Conservation (phyloP, 768 basidiomycete genomes). For the Tylopilus rubrobrunneus region DNA sequence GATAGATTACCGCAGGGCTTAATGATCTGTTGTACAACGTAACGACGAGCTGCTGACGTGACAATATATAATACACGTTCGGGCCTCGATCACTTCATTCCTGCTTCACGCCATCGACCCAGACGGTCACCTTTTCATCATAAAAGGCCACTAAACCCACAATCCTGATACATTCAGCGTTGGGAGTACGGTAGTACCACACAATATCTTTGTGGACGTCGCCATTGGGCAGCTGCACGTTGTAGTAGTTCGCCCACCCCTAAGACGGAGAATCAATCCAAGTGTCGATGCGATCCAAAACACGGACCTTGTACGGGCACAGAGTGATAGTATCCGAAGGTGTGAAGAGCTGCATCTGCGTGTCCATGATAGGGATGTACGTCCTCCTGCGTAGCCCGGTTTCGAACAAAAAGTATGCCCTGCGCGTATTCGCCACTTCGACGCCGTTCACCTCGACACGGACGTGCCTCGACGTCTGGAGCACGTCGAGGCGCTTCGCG, state of each 20-base stretch:
- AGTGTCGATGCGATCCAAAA: neutral
- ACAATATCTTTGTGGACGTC: conserved; percentile 46
- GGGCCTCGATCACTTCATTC: conserved; percentile 24
- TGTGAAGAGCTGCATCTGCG: conserved; percentile 45
- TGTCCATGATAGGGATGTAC: conserved; percentile 59
- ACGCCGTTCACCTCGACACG: conserved; percentile 58
- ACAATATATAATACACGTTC: neutral
- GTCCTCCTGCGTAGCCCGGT: conserved; percentile 53
- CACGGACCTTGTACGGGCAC: conserved; percentile 63
- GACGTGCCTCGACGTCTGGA: conserved; percentile 58
- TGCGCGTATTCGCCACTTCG: conserved; percentile 55
- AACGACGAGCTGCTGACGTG: neutral
- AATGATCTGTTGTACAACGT: conserved; percentile 4
- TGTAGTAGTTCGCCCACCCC: conserved; percentile 60
- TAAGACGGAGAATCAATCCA: conserved; percentile 21
- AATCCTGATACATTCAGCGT: conserved; percentile 46
- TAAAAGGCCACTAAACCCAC: conserved; percentile 55
- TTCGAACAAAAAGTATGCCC: conserved; percentile 55
- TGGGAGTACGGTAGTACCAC: conserved; percentile 62
- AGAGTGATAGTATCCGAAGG: conserved; percentile 43
- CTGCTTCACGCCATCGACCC: conserved; percentile 56
- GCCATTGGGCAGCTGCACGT: conserved; percentile 44
- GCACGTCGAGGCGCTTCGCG: conserved; percentile 54
- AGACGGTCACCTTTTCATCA: conserved; percentile 67
- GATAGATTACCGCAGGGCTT: neutral